Evolutionary conservation across 805 yeast species (phyloP), one percentile per base, ranked within the genome.

Genomic region (Ogataea salicorniae): DNA sequence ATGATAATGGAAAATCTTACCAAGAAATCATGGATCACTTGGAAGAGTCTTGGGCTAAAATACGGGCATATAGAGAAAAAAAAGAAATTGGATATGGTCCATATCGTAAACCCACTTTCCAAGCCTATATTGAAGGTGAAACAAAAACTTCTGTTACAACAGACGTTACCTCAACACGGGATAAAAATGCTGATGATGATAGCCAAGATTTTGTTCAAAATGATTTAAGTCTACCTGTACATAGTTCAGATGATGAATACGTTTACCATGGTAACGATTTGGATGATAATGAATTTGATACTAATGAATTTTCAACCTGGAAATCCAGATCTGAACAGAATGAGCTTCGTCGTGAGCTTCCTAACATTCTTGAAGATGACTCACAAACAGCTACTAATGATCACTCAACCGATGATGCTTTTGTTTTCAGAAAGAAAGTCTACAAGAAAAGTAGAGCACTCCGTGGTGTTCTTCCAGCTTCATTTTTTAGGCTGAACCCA

Each of bases 21-120:
- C 50, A 49, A 2, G 56, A 63, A 5, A 67, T 68, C 2, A 40
- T 66, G 39, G 42, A 46, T 2, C 56, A 46, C 42, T 46, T 68
- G 39, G 67, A 67, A 26, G 29, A 33, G 1, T 47, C 53, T 13
- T 68, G 66, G 43, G 47, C 53, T 9, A 41, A 46, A 14, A 55
- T 54, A 39, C 50, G 68, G n/a, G 40, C 45, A 20, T 54, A 51
- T 18, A 50, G 64, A 38, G 59, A 58, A 23, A 52, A 49, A 13
- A 60, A 55, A 17, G 63, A 57, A 9, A 54, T 60, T 40, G 67
- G 64, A 6, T 58, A 51, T 47, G 69, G 67, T 8, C 67, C 64
- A 2, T 62, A 55, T 49, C 50, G 56, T 16, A 60, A 54, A 37
- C 43, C 56, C 6, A 51, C 62, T 1, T 64, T 63, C 39, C 42